phyloP scores from a whole-genome alignment of 345 rosid species.

The Bretschneidera sinensis region DNA sequence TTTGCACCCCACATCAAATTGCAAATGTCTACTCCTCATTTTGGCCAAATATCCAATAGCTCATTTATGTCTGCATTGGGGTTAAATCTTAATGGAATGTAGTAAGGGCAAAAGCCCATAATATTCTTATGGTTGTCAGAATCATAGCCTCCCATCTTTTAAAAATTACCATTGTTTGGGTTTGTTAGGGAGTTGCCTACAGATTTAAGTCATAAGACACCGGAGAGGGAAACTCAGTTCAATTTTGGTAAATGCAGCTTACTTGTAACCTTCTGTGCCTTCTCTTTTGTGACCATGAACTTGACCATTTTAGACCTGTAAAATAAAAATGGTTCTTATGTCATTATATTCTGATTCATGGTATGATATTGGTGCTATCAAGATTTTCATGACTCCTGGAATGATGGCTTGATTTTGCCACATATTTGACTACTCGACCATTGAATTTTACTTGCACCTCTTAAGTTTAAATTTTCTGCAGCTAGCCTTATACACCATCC shows the following conservation, averaged over 20 bases:
- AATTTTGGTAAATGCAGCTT: no score
- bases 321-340: background rate
- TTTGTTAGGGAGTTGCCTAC: background rate
- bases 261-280: background rate
- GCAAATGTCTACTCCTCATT: no score
- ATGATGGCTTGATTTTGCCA: no score
- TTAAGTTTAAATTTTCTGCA: conserved; percentile 26
- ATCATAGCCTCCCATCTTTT: background rate
- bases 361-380: background rate
- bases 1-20: no score
- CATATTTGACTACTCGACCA: no score
- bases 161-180: background rate
- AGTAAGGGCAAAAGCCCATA: no score
- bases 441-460: background rate
- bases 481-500: conserved; percentile 93
- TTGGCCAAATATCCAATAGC: no score
- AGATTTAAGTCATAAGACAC: background rate
- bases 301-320: background rate
- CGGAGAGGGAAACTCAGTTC: no score
- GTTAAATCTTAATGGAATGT: no score
- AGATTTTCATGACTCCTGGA: background rate
- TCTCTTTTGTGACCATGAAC: background rate
- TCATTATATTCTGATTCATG: background rate
- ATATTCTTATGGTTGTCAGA: no score
- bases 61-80: no score